These are phyloP conservation scores for Syncephalastrum monosporum DNA, from an alignment of 371 early-diverging fungal species.

Conservation along the genomic window DNA sequence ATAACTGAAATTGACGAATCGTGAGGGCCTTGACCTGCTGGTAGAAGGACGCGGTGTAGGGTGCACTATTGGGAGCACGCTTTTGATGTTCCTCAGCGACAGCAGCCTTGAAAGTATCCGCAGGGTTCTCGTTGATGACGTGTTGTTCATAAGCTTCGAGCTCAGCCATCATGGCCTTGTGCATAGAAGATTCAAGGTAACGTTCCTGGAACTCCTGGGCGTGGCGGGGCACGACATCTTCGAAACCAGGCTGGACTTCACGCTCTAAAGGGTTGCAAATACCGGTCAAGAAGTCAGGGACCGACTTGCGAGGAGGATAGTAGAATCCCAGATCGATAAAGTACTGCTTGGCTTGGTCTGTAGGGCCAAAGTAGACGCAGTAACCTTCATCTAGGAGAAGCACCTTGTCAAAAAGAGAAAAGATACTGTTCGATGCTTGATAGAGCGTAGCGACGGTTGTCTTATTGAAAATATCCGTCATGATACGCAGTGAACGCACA, in stretches of 20 bases:
- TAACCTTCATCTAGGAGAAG: conserved; percentile 71
- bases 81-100: conserved; percentile 44
- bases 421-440: conserved; percentile 77
- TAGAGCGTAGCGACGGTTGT: conserved; percentile 65
- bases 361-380: conserved; percentile 73
- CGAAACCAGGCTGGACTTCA: conserved; percentile 46
- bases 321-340: conserved; percentile 69
- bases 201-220: conserved; percentile 48
- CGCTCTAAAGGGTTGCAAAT: conserved; percentile 62
- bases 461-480: conserved; percentile 62
- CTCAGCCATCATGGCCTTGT: conserved; percentile 27
- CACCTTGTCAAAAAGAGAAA: conserved; percentile 74
- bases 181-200: conserved; percentile 27
- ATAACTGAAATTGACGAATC: conserved; percentile 49
- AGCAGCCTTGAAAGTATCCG: conserved; percentile 37
- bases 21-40: conserved; percentile 50
- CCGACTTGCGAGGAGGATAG: conserved; percentile 72
- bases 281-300: conserved; percentile 76
- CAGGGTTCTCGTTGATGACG: conserved; percentile 19
- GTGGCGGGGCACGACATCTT: conserved; percentile 39
- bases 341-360: conserved; percentile 58
- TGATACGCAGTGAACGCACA: conserved; percentile 62
- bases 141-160: conserved; percentile 21
- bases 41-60: conserved; percentile 49
- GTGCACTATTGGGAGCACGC: conserved; percentile 32